These are phyloP conservation scores for Kluyveromyces nonfermentans DNA, from an alignment of 805 yeast species.

Conservation along the genomic window DNA sequence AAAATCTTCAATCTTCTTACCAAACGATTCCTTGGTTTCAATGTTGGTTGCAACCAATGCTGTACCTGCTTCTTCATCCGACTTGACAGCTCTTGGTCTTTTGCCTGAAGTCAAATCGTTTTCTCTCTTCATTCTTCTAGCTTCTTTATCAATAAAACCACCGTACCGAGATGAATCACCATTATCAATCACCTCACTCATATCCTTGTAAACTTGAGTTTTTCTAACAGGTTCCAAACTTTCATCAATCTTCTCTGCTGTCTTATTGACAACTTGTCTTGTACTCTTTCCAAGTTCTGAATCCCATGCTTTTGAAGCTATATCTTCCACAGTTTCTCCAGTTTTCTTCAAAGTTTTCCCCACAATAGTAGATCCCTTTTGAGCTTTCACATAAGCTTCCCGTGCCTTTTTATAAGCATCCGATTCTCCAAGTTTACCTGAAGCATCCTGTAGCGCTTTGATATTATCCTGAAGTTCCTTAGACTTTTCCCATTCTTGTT, in stretches of 20 bases:
- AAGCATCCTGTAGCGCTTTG: slow-evolving; percentile 90
- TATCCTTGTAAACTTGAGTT: slow-evolving; percentile 82
- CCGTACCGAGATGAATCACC: slow-evolving; percentile 88
- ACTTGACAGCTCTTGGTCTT: slow-evolving; percentile 58
- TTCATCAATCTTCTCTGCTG: slow-evolving; percentile 82
- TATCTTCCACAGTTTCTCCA: slow-evolving; percentile 88
- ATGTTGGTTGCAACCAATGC: slow-evolving; percentile 75
- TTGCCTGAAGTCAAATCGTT: slow-evolving; percentile 49
- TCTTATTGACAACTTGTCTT: slow-evolving; percentile 69
- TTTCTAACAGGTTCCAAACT: slow-evolving; percentile 86
- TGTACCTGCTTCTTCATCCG: slow-evolving; percentile 74
- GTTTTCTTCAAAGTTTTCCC: slow-evolving; percentile 75
- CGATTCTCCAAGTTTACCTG: slow-evolving; percentile 87
- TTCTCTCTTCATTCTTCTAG: slow-evolving; percentile 66
- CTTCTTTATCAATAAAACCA: slow-evolving; percentile 79
- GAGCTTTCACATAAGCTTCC: slow-evolving; percentile 85
- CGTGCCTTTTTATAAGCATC: slow-evolving; percentile 89
- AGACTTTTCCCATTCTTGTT: slow-evolving; percentile 82
- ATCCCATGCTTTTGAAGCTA: slow-evolving; percentile 91
- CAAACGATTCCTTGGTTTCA: slow-evolving; percentile 58
- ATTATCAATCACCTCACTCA: slow-evolving; percentile 81
- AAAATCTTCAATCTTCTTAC: slow-evolving; percentile 57
- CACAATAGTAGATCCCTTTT: slow-evolving; percentile 57
- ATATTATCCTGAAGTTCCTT: slow-evolving; percentile 85
- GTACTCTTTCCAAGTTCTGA: slow-evolving; percentile 86